These are phyloP conservation scores for Malus hybrid DNA, from an alignment of 331 rosid species.

Conservation along the genomic window DNA sequence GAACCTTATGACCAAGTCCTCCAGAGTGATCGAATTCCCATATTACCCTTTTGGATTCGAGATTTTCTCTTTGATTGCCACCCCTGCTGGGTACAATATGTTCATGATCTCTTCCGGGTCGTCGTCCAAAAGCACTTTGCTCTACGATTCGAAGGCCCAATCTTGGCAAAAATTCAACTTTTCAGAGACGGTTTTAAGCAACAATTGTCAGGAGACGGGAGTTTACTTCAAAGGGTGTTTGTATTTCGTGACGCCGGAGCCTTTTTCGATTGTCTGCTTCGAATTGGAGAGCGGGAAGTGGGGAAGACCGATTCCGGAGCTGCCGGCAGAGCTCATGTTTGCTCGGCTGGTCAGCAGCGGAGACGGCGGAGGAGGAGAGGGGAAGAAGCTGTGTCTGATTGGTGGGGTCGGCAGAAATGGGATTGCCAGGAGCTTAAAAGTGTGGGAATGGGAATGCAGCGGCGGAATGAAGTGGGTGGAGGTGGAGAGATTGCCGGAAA, in stretches of 20 bases:
- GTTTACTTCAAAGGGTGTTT: slow-evolving; percentile 35
- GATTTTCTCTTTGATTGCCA: slow-evolving; percentile 50
- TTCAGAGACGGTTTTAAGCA: slow-evolving; percentile 29
- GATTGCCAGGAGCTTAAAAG: slow-evolving; percentile 56
- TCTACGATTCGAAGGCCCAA: slow-evolving; percentile 43
- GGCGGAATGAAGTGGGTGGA: slow-evolving; percentile 50
- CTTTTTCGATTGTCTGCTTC: slow-evolving; percentile 51
- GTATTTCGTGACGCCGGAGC: slow-evolving; percentile 61
- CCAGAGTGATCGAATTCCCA: slow-evolving; percentile 50
- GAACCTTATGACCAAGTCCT: slow-evolving; percentile 50
- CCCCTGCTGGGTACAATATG: slow-evolving; percentile 45
- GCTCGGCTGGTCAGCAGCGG: slow-evolving; percentile 48
- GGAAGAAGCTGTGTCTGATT: slow-evolving; percentile 44
- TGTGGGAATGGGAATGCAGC: slow-evolving; percentile 48
- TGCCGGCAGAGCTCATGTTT: slow-evolving; percentile 54
- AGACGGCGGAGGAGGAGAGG: slow-evolving; percentile 33
- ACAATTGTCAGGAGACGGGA: slow-evolving; percentile 45
- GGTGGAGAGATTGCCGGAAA: slow-evolving; percentile 57
- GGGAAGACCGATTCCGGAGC: slow-evolving; percentile 22
- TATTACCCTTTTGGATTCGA: slow-evolving; percentile 37
- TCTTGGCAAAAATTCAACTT: slow-evolving; percentile 44
- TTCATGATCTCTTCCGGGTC: slow-evolving; percentile 39
- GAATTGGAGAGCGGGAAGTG: slow-evolving; percentile 54
- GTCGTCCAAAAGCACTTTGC: slow-evolving; percentile 21
- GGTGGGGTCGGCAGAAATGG: slow-evolving; percentile 84